A percentile compares a stretch with the other conserved stretches of the same genome.
These are phyloP conservation scores for Vigna reflexopilosa DNA, from an alignment of 306 rosid species.

Conservation along the genomic window DNA sequence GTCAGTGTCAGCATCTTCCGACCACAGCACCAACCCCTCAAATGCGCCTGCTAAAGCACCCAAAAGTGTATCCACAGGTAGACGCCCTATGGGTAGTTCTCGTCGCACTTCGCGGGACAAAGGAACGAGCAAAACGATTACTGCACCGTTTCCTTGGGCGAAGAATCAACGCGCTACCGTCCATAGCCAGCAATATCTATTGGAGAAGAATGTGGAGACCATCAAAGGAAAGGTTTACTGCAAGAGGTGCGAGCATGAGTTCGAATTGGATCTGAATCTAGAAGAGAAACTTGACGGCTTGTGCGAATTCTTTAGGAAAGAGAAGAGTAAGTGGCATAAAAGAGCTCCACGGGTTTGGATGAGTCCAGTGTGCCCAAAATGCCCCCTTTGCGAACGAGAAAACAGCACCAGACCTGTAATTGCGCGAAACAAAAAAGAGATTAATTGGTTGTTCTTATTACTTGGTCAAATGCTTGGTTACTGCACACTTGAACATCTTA, in stretches of 20 bases:
- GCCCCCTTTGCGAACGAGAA: constrained; percentile 48
- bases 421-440: constrained; percentile 25
- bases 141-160: constrained; percentile 64
- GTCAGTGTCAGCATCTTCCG: too few relatives aligned
- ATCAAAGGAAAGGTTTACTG: constrained; percentile 54
- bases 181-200: neutral
- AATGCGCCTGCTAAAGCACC: too few relatives aligned
- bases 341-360: constrained; percentile 57
- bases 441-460: constrained; percentile 76
- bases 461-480: constrained; percentile 58
- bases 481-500: constrained; percentile 34
- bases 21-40: too few relatives aligned
- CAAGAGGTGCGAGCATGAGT: constrained; percentile 44
- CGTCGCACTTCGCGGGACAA: neutral
- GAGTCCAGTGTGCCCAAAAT: constrained; percentile 41
- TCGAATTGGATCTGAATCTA: constrained; percentile 36
- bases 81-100: neutral
- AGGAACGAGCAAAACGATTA: constrained; percentile 5
- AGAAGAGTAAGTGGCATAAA: neutral
- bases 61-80: too few relatives aligned
- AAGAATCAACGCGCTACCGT: constrained; percentile 39
- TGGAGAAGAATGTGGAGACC: neutral
- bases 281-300: neutral
- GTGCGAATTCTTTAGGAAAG: neutral
- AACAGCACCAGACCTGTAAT: constrained; percentile 50